Base-by-base conservation (phyloP, 2,329 filamentous ascomycete species). In the Saccharata proteae region DNA sequence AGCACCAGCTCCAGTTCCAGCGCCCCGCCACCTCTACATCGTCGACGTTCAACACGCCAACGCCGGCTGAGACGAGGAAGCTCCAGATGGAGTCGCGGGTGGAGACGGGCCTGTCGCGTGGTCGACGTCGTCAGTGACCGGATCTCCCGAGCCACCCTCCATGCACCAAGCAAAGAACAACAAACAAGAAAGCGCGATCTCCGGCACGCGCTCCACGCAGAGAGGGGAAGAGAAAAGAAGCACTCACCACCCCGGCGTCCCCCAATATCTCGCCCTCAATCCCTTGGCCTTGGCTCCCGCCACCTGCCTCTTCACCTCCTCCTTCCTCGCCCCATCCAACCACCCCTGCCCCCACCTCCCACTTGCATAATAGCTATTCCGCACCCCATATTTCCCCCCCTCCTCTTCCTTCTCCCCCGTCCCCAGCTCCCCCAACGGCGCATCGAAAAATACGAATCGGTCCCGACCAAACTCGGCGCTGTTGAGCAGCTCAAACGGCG, bases 41-140 rank as follows among this genome's bases (percentile, higher is more conserved):
- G 49, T 78, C 74, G 4, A 70, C 69, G 46, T 75, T 77, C 30
- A 79, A 43, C 26, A 76, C 51, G 45, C 75, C 72, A 4, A 71
- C 67, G 0, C 69, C 72, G 40, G 73, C 68, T n/a, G 58, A 48
- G 8, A 69, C 46, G 19, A 78, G 43, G 2, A 63, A 52, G 31
- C 63, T 55, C 72, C 74, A 77, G 6, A 77, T 53, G 29, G 59
- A 57, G 44, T 76, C 67, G 28, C 72, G 57, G 22, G 65, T 43
- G 12, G 57, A 55, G 5, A 68, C 43, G 2, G 73, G 72, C n/a
- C n/a, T n/a, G n/a, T n/a, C n/a, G n/a, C n/a, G n/a, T n/a, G n/a
- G n/a, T n/a, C n/a, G n/a, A n/a, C n/a, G n/a, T n/a, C n/a, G n/a
- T n/a, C n/a, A n/a, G n/a, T n/a, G n/a, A n/a, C n/a, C n/a, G n/a